Conservation (phyloP, 2,329 filamentous ascomycete species). For the Alternaria burnsii region DNA sequence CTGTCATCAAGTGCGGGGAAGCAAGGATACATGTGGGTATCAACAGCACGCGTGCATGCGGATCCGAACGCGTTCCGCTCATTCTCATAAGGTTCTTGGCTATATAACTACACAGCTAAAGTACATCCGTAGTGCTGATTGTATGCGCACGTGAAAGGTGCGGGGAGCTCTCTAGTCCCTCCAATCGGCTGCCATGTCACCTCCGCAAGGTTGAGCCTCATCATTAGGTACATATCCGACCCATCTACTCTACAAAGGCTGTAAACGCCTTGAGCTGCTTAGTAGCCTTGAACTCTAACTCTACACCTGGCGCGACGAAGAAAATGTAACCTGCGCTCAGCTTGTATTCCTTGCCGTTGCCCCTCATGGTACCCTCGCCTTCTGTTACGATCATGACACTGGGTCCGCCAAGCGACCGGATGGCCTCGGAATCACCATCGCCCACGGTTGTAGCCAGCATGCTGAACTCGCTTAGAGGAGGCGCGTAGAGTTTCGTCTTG, state of each 20-base stretch:
- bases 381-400: conserved; percentile 70
- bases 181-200: conserved; percentile 28
- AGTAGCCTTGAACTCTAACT: conserved; percentile 56
- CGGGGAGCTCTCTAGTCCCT: conserved; percentile 27
- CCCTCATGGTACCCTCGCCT: conserved; percentile 66
- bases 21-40: conserved; percentile 36
- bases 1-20: conserved; percentile 39
- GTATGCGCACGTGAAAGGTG: conserved; percentile 10
- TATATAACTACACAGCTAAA: conserved; percentile 1
- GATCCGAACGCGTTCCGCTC: conserved; percentile 32
- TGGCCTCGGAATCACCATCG: conserved; percentile 65
- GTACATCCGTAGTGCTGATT: conserved; percentile 3
- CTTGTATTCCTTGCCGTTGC: conserved; percentile 61
- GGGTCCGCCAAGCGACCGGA: conserved; percentile 66
- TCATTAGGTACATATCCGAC: not conserved
- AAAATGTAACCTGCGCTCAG: conserved; percentile 70
- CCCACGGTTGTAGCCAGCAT: conserved; percentile 69
- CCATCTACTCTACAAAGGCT: conserved; percentile 54
- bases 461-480: conserved; percentile 76
- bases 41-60: conserved; percentile 22
- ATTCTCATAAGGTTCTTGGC: conserved; percentile 4
- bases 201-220: conserved; percentile 26
- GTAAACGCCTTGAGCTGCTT: conserved; percentile 60
- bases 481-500: conserved; percentile 70
- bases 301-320: conserved; percentile 69